Percentiles rank a stretch among this genome's conserved stretches.
These are phyloP conservation scores for Coriaria nepalensis DNA, from an alignment of 306 rosid species.

Conservation along the genomic window DNA sequence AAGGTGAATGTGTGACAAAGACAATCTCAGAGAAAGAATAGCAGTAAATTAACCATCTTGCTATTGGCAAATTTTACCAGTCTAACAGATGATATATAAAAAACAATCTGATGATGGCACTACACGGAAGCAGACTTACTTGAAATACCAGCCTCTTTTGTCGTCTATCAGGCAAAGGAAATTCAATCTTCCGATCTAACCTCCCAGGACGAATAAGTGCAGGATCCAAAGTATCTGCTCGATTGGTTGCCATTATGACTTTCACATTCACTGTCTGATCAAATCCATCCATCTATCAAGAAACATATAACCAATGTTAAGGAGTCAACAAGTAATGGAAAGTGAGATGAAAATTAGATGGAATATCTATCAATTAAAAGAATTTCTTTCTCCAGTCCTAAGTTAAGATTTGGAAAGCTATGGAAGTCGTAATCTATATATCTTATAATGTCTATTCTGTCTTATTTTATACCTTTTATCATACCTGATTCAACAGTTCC, in stretches of 20 bases:
- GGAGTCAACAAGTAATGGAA: not conserved
- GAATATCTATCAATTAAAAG: not conserved
- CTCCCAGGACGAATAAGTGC: conserved; percentile 98
- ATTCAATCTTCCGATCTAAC: conserved; percentile 93
- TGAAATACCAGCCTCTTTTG: conserved; percentile 98
- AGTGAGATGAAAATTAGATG: not conserved
- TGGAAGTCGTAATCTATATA: too few relatives aligned
- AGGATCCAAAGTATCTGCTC: conserved; percentile 97
- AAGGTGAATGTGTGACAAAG: not conserved
- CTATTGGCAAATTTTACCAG: not conserved
- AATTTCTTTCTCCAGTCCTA: not conserved
- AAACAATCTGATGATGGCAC: not conserved
- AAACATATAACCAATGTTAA: conserved; percentile 6
- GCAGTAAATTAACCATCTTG: not conserved
- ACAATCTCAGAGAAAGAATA: too few relatives aligned
- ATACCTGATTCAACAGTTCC: conserved; percentile 97
- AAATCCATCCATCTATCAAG: conserved; percentile 89
- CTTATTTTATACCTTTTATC: not conserved
- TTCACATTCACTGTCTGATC: conserved; percentile 98
- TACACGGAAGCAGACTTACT: conserved; percentile 27
- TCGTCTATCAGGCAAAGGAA: conserved; percentile 92
- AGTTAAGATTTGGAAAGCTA: not conserved
- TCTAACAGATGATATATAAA: not conserved
- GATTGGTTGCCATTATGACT: conserved; percentile 97
- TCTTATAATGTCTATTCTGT: too few relatives aligned